Evolutionary conservation across 2,329 filamentous ascomycete species (phyloP).

Genomic region (Colletotrichum sp.): DNA sequence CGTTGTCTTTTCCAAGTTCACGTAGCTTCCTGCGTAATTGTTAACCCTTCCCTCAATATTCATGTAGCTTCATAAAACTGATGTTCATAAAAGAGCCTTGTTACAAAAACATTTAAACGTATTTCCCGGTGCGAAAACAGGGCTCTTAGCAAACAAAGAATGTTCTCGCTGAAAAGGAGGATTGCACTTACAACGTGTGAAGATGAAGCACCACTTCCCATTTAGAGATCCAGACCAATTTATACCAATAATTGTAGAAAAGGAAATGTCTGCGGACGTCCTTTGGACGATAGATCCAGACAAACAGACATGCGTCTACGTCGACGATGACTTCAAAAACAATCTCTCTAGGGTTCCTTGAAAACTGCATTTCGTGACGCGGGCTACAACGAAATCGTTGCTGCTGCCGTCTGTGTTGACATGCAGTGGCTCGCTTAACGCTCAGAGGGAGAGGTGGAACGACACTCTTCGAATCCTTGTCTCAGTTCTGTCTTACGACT

Average conservation of each 20-base stretch:
- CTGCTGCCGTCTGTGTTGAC: not conserved
- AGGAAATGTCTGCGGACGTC: not conserved
- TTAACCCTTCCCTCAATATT: no score
- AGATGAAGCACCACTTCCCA: not conserved
- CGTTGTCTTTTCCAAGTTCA: not conserved
- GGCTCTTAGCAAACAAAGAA: rapidly evolving
- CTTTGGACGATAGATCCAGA: not conserved
- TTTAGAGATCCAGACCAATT: not conserved
- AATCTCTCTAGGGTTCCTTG: not conserved
- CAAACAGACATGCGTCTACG: not conserved
- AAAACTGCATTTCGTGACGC: not conserved
- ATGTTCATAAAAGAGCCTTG: not conserved
- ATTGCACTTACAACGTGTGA: not conserved
- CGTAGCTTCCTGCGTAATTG: not conserved
- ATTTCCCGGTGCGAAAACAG: not conserved
- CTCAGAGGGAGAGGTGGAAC: not conserved
- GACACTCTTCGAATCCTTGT: not conserved
- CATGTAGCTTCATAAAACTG: no score
- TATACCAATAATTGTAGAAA: not conserved
- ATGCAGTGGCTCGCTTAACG: not conserved
- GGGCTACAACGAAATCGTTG: rapidly evolving
- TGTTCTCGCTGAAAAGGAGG: not conserved
- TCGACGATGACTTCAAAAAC: not conserved
- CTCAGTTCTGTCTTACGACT: not conserved
- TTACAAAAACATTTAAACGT: not conserved